Base-by-base conservation (phyloP, 306 rosid species). In the Cucurbita ficifolia region DNA sequence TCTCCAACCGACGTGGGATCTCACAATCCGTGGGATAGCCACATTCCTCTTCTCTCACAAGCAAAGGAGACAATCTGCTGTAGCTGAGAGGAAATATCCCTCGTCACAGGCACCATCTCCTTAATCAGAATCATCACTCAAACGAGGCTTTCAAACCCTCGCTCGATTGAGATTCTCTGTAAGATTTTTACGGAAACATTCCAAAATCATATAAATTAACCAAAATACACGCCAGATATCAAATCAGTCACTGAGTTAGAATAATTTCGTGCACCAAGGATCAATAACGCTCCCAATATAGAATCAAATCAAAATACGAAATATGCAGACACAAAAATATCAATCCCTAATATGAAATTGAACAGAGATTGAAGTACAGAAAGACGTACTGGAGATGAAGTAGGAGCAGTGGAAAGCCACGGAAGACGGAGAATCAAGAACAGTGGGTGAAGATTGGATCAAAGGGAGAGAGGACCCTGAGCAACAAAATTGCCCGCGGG, bases 371-470 rank as follows among this genome's bases (percentile, higher is more conserved):
- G 7, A n/a, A 40, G 53, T 19, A 42, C 13, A 67, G 17, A 48
- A 16, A 48, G 18, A 48, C 38, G 38, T 69, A 69, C 74, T 22
- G 12, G 58, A 35, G 38, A 24, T 69, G 74, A 48, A 48, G 38
- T 48, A 69, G 74, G 21, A 16, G 74, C 24, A 19, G 51, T 2
- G 35, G 51, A 6, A 19, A 10, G 46, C n/a, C 5, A 5, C 5
- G n/a, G 39, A 45, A 45, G 73, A 67, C 7, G 55, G 40, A 45
- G 40, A 13, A 22, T 10, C 52, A 39, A 39, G 53, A 67, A 12
- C 72, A 45, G 55, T 67, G 18, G 19, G 11, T 45, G 72, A 13
- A 24, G 57, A 46, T 69, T 69, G 74, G 74, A 48, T 69, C 74
- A 7, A 14, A 24, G 14, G 73, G 50, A 42, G 72, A 64, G 58